Conservation (phyloP, 2,329 filamentous ascomycete species). For the Fusarium sp. region DNA sequence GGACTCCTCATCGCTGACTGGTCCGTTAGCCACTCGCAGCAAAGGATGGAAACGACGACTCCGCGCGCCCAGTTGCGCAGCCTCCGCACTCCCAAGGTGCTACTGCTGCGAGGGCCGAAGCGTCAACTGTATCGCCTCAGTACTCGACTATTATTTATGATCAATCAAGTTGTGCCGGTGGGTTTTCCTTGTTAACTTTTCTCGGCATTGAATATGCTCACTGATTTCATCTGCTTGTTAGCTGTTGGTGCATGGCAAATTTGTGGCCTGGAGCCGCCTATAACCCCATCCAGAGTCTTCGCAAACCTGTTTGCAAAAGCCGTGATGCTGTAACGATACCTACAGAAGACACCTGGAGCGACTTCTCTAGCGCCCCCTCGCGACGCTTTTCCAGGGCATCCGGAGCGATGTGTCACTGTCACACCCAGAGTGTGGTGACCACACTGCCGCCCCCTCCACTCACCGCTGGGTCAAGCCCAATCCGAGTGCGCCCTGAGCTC, state of each 20-base stretch:
- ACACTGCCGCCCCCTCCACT: constrained; percentile 26
- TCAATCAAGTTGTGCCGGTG: constrained; percentile 2
- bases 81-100: constrained; percentile 24
- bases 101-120: constrained; percentile 41
- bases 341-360: constrained; percentile 39
- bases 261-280: constrained; percentile 26
- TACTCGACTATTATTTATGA: constrained; percentile 40
- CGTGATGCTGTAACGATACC: constrained; percentile 46
- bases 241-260: constrained; percentile 29
- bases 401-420: constrained; percentile 43
- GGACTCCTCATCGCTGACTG: constrained; percentile 27
- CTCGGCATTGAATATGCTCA: constrained; percentile 1
- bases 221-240: constrained; percentile 12
- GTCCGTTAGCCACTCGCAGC: constrained; percentile 30
- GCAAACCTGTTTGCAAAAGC: constrained; percentile 26
- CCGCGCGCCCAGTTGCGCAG: constrained; percentile 32
- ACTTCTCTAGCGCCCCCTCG: constrained; percentile 35
- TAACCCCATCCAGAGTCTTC: constrained; percentile 19
- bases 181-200: constrained; percentile 13
- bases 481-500: constrained; percentile 31
- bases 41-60: constrained; percentile 22
- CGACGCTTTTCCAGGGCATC: constrained; percentile 42
- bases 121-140: constrained; percentile 34
- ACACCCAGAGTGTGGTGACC: constrained; percentile 32
- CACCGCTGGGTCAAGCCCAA: constrained; percentile 39